Percentiles rank a stretch among this genome's conserved stretches.
phyloP scores from a whole-genome alignment of 169 alveolate genomes.

The Perkinsus marinus region DNA sequence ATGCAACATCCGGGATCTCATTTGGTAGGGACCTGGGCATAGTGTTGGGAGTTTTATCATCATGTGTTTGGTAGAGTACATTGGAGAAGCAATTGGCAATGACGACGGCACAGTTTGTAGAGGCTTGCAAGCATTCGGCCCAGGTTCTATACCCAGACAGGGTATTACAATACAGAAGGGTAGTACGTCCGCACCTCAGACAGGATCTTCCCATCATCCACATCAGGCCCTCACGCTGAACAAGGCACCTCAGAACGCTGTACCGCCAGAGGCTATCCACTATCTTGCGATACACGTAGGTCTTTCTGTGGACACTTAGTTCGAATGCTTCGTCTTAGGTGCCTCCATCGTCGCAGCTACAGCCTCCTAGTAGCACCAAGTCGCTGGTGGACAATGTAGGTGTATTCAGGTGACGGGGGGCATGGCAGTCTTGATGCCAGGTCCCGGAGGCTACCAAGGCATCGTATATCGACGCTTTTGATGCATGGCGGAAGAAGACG shows the following conservation, averaged over 20 bases:
- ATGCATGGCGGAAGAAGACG: neutral
- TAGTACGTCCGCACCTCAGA: too few species aligned
- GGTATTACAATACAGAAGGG: neutral
- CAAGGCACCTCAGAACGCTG: neutral
- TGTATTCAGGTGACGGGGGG: neutral
- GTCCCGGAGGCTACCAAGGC: neutral
- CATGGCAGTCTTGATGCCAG: neutral
- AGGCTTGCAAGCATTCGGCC: neutral
- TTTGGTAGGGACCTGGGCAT: neutral
- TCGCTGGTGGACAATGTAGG: neutral
- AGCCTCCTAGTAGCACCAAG: neutral
- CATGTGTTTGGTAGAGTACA: neutral
- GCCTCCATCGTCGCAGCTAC: neutral
- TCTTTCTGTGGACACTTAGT: neutral
- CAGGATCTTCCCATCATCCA: too few species aligned
- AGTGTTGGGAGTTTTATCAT: neutral
- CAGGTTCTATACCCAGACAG: neutral
- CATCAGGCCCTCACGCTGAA: neutral
- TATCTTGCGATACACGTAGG: neutral
- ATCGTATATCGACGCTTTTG: neutral
- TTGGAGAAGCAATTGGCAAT: neutral
- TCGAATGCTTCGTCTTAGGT: neutral
- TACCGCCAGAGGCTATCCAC: neutral
- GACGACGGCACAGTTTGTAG: neutral
- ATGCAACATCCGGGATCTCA: neutral